These are phyloP conservation scores for Lactifluus subvellereus DNA, from an alignment of 768 basidiomycete genomes.

Conservation along the genomic window DNA sequence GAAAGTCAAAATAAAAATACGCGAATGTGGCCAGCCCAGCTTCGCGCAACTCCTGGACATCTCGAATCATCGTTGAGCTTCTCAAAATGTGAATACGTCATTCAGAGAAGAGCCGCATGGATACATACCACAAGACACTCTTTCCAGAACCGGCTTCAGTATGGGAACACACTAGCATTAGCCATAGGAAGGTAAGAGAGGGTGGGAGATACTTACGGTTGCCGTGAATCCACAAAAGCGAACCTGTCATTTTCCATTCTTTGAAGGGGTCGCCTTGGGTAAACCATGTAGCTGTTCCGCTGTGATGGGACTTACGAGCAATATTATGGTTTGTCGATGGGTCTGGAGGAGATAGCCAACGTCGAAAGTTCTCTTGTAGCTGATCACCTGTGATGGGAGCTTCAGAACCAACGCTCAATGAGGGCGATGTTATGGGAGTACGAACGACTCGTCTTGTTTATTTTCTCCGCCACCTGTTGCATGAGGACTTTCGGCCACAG, in stretches of 20 bases:
- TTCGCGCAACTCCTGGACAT: neutral
- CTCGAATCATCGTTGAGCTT: neutral
- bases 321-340: neutral
- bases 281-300: neutral
- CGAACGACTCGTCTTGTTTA: too few species aligned
- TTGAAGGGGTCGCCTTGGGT: neutral
- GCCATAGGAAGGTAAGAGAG: neutral
- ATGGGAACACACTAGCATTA: neutral
- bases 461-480: too few species aligned
- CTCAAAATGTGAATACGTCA: neutral
- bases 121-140: neutral
- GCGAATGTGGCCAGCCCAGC: neutral
- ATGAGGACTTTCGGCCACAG: too few species aligned
- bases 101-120: neutral
- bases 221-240: neutral
- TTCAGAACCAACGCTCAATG: too few species aligned
- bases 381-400: too few species aligned
- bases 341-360: neutral
- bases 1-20: neutral
- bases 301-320: neutral
- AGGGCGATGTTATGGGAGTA: too few species aligned
- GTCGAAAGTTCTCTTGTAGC: too few species aligned
- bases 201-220: neutral
- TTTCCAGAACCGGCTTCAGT: neutral
- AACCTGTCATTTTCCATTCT: neutral